Base-by-base conservation (phyloP, 2,329 filamentous ascomycete genomes). In the Paecilomyces niveus region DNA sequence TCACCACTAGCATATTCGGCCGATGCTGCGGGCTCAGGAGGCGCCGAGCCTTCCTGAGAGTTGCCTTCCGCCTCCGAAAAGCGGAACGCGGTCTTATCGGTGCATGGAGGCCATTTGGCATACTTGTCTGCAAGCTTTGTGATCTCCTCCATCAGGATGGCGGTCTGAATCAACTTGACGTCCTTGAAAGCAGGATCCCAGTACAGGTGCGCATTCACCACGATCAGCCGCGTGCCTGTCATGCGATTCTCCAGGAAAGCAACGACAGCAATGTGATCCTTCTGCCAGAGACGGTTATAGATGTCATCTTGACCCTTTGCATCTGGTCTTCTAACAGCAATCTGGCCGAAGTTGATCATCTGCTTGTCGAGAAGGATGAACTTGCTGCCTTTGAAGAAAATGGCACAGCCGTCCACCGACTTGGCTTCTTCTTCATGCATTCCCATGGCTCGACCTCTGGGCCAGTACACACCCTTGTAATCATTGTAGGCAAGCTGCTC, bases 221-320 rank as follows among this genome's bases (percentile, higher is more conserved):
- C 86, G 62, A 99, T 96, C 68, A 97, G 79, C 58, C 94, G 87
- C 13, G 91, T 87, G n/a, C 94, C 94, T 0, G 93, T 97, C 61
- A 85, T 79, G 39, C 93, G 86, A 68, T 96, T 97, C 75, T 99
- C 94, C 62, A 99, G 85, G 79, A 97, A 96, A 58, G 89, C 86
- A 54, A 96, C 85, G 54, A 96, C 88, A 15, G 89, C 94, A 73
- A 99, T 96, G 72, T 97, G 93, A 80, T 99, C 94, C 76, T 94
- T 91, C 61, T 93, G 92, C 94, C 97, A 97, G 61, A 99, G 89
- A 29, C 94, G 89, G 73, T 99, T 99, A 82, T 96, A 97, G 58
- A 97, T 93, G 68, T 99, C 94, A 70, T 96, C 90, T 68, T 96
- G 91, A 58, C 92, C 90, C 78, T 97, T 97, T 85, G 97, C 96